These are phyloP conservation scores for Tetrapisispora nanseiensis DNA, from an alignment of 805 yeast genomes.

Conservation along the genomic window DNA sequence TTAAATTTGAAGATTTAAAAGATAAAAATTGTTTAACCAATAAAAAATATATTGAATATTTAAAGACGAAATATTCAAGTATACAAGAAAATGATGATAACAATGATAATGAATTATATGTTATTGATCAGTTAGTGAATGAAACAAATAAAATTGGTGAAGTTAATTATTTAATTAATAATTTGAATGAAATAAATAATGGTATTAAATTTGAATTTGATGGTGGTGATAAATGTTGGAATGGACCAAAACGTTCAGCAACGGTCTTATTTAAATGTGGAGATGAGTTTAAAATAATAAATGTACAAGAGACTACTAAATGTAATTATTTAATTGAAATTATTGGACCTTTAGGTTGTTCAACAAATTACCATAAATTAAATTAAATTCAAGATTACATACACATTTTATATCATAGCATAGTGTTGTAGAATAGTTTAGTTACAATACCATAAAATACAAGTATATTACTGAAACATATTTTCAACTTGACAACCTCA, in stretches of 20 bases:
- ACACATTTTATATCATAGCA: no score
- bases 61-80: slow-evolving; percentile 18
- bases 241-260: slow-evolving; percentile 79
- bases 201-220: slow-evolving; percentile 35
- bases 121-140: slow-evolving; percentile 19
- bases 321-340: slow-evolving; percentile 61
- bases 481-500: no score
- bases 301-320: slow-evolving; percentile 80
- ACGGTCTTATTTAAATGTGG: slow-evolving; percentile 62
- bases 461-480: no score
- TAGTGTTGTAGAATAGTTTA: no score
- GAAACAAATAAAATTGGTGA: slow-evolving; percentile 13
- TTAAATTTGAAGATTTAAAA: slow-evolving; percentile 9
- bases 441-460: no score
- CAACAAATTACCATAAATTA: slow-evolving; percentile 3
- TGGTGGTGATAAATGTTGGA: slow-evolving; percentile 82
- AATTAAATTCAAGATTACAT: not conserved
- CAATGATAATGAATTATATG: not conserved
- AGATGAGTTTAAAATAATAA: slow-evolving; percentile 30
- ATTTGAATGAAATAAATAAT: slow-evolving; percentile 26
- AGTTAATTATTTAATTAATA: slow-evolving; percentile 18
- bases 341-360: slow-evolving; percentile 36
- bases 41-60: slow-evolving; percentile 14
- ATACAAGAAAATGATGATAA: slow-evolving; percentile 8
- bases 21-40: slow-evolving; percentile 3